Percentiles rank a stretch among this genome's conserved stretches.
Evolutionary conservation across 306 rosid genomes (phyloP).

Genomic region (Prosopis cineraria): DNA sequence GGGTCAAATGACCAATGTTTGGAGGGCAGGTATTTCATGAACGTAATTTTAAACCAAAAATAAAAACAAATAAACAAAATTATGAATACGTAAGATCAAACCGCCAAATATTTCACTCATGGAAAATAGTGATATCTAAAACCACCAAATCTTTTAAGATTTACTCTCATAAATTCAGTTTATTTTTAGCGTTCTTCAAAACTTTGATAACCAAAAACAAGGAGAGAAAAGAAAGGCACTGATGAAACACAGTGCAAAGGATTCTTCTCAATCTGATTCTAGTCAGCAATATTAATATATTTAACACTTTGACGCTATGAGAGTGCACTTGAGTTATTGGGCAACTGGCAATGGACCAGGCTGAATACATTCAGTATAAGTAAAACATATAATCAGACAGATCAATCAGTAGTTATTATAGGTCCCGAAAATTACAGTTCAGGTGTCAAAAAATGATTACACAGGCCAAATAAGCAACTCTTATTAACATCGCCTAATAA

Average conservation of each 20-base stretch:
- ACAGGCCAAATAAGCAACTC: slow-evolving; percentile 10
- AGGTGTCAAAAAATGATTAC: slow-evolving; percentile 26
- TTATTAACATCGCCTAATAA: slow-evolving; percentile 13
- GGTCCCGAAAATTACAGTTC: slow-evolving; percentile 11
- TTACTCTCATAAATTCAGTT: neutral
- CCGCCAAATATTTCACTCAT: neutral
- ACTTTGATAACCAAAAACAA: neutral
- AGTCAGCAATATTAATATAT: too few relatives aligned
- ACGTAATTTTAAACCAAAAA: neutral
- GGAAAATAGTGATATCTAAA: neutral
- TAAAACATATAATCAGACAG: neutral
- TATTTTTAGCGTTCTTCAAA: neutral
- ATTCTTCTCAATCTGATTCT: neutral
- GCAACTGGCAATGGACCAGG: neutral
- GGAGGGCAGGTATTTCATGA: slow-evolving; percentile 17
- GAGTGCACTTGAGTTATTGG: neutral
- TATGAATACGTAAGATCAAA: neutral
- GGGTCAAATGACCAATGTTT: slow-evolving; percentile 28
- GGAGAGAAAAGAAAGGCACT: neutral
- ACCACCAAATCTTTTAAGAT: neutral
- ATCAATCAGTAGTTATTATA: neutral
- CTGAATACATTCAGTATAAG: neutral
- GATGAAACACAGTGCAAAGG: too few relatives aligned
- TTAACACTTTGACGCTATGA: too few relatives aligned
- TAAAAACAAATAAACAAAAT: neutral